Percentiles rank a stretch among this genome's conserved stretches.
phyloP scores from a whole-genome alignment of 768 basidiomycete genomes.

The Boletales sp. region DNA sequence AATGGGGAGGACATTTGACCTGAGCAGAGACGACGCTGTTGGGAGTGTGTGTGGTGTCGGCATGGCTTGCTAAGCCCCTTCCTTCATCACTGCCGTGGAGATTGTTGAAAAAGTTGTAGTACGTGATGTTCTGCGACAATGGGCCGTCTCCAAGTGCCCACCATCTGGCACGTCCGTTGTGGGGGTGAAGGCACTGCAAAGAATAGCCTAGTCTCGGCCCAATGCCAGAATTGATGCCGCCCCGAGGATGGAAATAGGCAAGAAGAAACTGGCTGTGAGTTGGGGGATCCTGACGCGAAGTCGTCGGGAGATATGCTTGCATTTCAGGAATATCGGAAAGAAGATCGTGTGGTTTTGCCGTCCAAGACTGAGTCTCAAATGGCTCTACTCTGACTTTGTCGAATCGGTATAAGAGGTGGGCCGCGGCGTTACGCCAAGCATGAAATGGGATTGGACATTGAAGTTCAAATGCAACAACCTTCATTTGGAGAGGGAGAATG shows the following conservation, averaged over 20 bases:
- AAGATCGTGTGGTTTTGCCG: constrained; percentile 7
- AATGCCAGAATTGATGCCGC: neutral
- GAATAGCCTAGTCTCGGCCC: constrained; percentile 17
- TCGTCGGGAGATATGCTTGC: constrained; percentile 2
- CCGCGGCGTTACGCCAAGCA: constrained; percentile 36
- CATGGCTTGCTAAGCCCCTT: constrained; percentile 13
- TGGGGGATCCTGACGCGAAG: too few relatives aligned
- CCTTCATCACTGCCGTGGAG: too few relatives aligned
- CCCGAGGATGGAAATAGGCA: too few relatives aligned
- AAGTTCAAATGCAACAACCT: constrained; percentile 42
- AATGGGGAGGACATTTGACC: constrained; percentile 32
- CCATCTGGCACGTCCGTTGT: neutral
- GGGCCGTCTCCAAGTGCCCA: constrained; percentile 12
- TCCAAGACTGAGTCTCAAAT: too few relatives aligned
- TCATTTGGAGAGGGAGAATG: too few relatives aligned
- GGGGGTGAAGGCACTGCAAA: neutral
- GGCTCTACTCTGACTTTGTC: neutral
- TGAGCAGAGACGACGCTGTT: constrained; percentile 43
- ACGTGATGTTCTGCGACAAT: constrained; percentile 28
- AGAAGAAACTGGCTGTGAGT: too few relatives aligned
- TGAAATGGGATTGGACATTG: constrained; percentile 31
- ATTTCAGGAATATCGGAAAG: constrained; percentile 9
- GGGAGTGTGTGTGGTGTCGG: constrained; percentile 33
- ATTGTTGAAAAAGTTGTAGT: constrained; percentile 24
- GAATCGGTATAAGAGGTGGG: constrained; percentile 12